Evolutionary conservation across 352 stramenopile species (phyloP).

Genomic region (Phytopythium litorale): DNA sequence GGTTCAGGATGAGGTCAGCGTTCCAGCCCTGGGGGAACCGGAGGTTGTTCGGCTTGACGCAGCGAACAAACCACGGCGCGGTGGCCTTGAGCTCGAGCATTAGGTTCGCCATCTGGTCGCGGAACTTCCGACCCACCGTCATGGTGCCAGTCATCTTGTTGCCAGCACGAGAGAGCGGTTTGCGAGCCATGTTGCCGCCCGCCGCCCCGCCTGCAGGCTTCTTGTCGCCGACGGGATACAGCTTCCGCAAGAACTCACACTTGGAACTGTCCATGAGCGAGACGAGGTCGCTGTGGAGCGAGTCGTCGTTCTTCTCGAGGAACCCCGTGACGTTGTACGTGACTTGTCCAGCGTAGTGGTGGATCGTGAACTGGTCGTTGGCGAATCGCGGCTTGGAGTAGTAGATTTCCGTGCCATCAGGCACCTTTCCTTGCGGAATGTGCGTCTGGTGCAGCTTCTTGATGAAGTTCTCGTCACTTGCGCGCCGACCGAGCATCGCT

Average conservation of each 20-base stretch:
- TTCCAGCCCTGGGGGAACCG: conserved; percentile 87
- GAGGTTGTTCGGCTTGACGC: conserved; percentile 92
- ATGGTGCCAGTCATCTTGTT: conserved; percentile 90
- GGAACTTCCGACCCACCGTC: conserved; percentile 89
- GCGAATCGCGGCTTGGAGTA: conserved; percentile 85
- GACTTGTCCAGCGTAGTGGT: conserved; percentile 97
- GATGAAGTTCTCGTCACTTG: conserved; percentile 90
- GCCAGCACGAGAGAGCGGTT: conserved; percentile 65
- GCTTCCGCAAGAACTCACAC: conserved; percentile 69
- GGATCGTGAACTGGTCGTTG: conserved; percentile 94
- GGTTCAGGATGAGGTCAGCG: conserved; percentile 81
- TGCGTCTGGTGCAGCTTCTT: conserved; percentile 91
- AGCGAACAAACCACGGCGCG: conserved; percentile 87
- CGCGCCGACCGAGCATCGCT: conserved; percentile 88
- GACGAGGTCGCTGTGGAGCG: conserved; percentile 89
- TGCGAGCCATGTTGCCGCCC: conserved; percentile 41
- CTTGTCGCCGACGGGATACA: conserved; percentile 56
- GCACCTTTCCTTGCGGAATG: conserved; percentile 67
- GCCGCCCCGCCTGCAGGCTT: conserved; percentile 22
- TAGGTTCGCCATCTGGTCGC: conserved; percentile 84
- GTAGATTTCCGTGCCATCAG: conserved; percentile 73
- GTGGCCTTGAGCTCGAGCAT: conserved; percentile 85
- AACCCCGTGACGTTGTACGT: conserved; percentile 96
- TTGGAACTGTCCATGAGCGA: conserved; percentile 86
- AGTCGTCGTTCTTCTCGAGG: conserved; percentile 98